Percentiles rank a stretch among this genome's conserved stretches.
Conservation (phyloP, 1,139 yeast species). For the Yarrowia galli region DNA sequence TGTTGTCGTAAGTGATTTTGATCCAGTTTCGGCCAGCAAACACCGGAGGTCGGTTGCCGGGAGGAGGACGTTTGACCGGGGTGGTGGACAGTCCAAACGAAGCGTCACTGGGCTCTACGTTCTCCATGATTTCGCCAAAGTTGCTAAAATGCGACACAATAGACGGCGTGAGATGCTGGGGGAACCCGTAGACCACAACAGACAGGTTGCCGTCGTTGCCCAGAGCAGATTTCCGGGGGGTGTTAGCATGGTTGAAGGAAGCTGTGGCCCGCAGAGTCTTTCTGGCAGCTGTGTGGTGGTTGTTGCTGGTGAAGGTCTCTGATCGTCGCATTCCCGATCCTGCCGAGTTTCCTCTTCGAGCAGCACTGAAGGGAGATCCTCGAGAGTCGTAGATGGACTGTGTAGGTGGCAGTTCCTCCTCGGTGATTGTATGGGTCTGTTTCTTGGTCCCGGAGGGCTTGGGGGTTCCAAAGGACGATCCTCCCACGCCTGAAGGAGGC, state of each 20-base stretch:
- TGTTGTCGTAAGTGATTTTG: constrained; percentile 79
- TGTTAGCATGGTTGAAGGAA: constrained; percentile 21
- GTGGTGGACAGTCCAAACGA: constrained; percentile 40
- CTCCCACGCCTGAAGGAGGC: constrained; percentile 42
- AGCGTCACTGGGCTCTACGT: constrained; percentile 56
- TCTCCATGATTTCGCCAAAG: constrained; percentile 82
- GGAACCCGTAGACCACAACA: constrained; percentile 87
- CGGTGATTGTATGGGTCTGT: constrained; percentile 44
- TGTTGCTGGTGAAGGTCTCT: not conserved
- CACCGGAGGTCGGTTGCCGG: constrained; percentile 64
- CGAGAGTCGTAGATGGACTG: constrained; percentile 49
- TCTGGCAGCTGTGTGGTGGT: constrained; percentile 3
- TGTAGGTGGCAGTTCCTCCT: constrained; percentile 51
- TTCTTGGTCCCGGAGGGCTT: constrained; percentile 46
- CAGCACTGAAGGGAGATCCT: constrained; percentile 39
- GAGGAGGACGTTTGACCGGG: constrained; percentile 42
- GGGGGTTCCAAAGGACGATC: constrained; percentile 46
- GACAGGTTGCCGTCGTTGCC: constrained; percentile 51
- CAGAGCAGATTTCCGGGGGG: constrained; percentile 39
- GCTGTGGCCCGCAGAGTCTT: constrained; percentile 19
- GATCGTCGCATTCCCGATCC: constrained; percentile 31
- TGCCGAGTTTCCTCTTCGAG: constrained; percentile 5
- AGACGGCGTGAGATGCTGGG: constrained; percentile 71
- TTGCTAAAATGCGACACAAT: constrained; percentile 78
- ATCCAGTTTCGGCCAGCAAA: constrained; percentile 90